Evolutionary conservation across 768 basidiomycete species (phyloP).

Genomic region (Boletus coccyginus): DNA sequence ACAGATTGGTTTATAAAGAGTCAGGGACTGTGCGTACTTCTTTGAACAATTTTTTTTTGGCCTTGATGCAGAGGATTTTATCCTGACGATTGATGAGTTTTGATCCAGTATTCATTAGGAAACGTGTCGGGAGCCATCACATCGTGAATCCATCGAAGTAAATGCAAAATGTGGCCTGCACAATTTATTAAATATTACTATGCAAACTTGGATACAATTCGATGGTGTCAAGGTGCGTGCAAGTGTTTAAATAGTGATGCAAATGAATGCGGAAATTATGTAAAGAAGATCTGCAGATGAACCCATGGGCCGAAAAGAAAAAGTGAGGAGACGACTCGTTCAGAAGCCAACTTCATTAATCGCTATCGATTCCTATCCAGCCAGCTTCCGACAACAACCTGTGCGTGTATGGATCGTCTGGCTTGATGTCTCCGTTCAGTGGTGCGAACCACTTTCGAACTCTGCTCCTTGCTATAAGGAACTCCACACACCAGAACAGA

Average conservation of each 20-base stretch:
- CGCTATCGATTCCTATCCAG: constrained; percentile 33
- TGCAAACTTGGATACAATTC: neutral
- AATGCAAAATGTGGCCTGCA: neutral
- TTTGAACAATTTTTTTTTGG: too few species aligned
- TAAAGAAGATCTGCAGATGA: neutral
- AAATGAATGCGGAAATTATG: neutral
- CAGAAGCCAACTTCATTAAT: neutral
- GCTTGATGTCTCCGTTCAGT: constrained; percentile 65
- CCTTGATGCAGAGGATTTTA: neutral
- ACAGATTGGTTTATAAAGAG: neutral
- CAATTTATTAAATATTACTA: neutral
- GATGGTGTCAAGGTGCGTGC: neutral
- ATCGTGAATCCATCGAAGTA: neutral
- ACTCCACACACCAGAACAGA: constrained; percentile 54
- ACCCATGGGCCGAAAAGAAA: neutral
- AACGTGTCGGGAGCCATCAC: neutral
- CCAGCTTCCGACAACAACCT: constrained; percentile 47
- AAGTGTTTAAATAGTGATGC: neutral
- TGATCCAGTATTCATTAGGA: neutral
- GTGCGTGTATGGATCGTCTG: constrained; percentile 47
- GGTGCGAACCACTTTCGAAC: constrained; percentile 62
- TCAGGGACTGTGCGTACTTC: too few species aligned
- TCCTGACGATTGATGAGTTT: neutral
- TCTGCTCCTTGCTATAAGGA: constrained; percentile 32
- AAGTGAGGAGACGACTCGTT: too few species aligned